These are phyloP conservation scores for Lepidium didymum DNA, from an alignment of 345 rosid genomes.

Conservation along the genomic window DNA sequence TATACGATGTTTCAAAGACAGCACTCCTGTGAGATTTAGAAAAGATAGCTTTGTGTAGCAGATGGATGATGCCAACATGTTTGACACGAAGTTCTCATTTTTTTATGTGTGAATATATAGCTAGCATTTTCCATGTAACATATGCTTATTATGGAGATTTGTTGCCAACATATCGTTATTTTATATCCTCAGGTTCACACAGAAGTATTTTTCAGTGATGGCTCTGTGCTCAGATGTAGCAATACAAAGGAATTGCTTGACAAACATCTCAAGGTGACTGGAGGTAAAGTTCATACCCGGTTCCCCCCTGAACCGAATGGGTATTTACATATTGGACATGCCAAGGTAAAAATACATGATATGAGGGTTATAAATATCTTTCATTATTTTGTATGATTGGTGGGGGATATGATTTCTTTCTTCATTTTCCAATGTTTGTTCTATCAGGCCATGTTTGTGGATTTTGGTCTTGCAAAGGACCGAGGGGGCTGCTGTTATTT, in stretches of 20 bases:
- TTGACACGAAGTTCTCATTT: background rate
- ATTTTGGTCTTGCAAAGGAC: conserved; percentile 95
- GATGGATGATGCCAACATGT: conserved; percentile 6
- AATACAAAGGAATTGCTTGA: conserved; percentile 72
- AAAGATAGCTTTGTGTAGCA: background rate
- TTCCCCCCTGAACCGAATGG: conserved; percentile 99
- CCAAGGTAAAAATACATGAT: conserved; percentile 52
- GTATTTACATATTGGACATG: conserved; percentile 96
- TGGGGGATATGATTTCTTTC: background rate
- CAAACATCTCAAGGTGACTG: conserved; percentile 71
- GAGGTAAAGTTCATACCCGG: conserved; percentile 71
- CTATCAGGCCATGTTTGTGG: conserved; percentile 89
- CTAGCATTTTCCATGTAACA: background rate
- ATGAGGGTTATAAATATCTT: background rate
- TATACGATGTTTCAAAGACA: background rate
- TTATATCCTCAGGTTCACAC: conserved; percentile 62
- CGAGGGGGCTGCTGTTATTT: conserved; percentile 84
- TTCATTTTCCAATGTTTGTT: background rate
- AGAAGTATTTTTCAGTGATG: conserved; percentile 69
- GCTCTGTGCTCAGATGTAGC: conserved; percentile 73
- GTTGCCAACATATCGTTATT: background rate
- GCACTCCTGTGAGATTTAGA: background rate
- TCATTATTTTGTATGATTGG: background rate
- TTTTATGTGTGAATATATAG: background rate
- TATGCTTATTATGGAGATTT: background rate